Evolutionary conservation across 441 rosid genomes (phyloP), one percentile per base, ranked within the genome.

Genomic region (Gossypium schwendimanii): DNA sequence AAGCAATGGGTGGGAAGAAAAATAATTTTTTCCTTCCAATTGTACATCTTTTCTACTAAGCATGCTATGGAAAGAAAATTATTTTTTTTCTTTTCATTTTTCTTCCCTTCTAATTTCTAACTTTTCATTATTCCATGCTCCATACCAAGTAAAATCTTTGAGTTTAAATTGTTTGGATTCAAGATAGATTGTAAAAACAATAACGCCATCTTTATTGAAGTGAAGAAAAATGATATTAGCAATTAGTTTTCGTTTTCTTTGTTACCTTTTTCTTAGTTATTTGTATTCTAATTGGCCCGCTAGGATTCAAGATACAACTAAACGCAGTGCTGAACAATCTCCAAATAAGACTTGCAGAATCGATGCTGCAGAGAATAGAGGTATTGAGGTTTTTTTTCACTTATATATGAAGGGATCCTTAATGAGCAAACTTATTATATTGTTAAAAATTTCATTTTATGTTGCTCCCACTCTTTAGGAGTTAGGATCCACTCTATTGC

Each of bases 301-400:
- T 72, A 84, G 88, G 82, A 71, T 59, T 74, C 69, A 78, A 63
- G 77, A 64, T 57, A 15, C 72, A 54, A 74, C 69, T 72, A 18
- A 21, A 21, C 15, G 18, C 26, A 39, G 28, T 70, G 74, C 47
- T 69, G 84, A 83, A 73, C 44, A 73, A 75, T 76, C 82, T 78
- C 80, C 68, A 58, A 57, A 60, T 33, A 77, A 80, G 64, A 81
- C 71, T 77, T 78, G 81, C 54, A 55, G 62, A 24, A 61, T 67
- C 73, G 78, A 31, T 58, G 52, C 80, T 76, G 81, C 78, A 73
- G 91, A 79, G 78, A 79, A 82, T 73, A 82, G 75, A 85, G 92
- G 95, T 89, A 84, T 73, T 80, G 77, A 85, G 89, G 93, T 88
- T 68, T 57, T 61, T 17, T 62, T 67, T 79, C 59, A 73, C 54